phyloP scores from a whole-genome alignment of 129 eudicot species.

The carrot (Daucus carota) region DH1_v3.0 NC_030386.2:4228501-4229000 shows the following conservation, averaged over 20 bases:
- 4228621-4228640: conserved; percentile 65
- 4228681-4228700: conserved; percentile 27
- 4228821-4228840: neutral
- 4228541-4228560: no score
- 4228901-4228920: neutral
- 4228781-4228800: conserved; percentile 66
- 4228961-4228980: neutral
- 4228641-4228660: conserved; percentile 58
- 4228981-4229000: neutral
- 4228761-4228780: conserved; percentile 65
- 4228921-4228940: neutral
- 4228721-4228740: conserved; percentile 36
- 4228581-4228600: neutral
- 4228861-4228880: neutral
- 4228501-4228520: no score
- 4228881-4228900: neutral
- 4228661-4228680: conserved; percentile 26
- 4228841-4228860: neutral
- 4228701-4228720: conserved; percentile 30
- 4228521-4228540: neutral
- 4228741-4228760: conserved; percentile 61
- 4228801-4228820: neutral
- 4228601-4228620: conserved; percentile 15
- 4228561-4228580: conserved; percentile 3
- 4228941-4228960: neutral